These are phyloP conservation scores for Scutellaria minor DNA, from an alignment of 257 asterid species.

Conservation along the genomic window DNA sequence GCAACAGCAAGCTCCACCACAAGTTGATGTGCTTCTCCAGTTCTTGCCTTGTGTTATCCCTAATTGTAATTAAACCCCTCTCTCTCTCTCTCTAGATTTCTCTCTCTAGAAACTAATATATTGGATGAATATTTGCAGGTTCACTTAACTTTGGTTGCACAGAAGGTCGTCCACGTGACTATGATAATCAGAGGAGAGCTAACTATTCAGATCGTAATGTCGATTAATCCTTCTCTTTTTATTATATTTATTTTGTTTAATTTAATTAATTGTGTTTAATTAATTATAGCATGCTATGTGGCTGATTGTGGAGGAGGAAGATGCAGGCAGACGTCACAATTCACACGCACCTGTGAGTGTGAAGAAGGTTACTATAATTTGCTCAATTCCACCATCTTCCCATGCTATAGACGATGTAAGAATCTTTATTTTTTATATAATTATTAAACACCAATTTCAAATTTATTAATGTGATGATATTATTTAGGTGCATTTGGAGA, in stretches of 20 bases:
- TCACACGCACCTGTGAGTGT: slow-evolving; percentile 56
- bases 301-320: slow-evolving; percentile 76
- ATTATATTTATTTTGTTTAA: not conserved
- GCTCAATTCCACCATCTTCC: slow-evolving; percentile 59
- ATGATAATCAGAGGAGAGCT: slow-evolving; percentile 29
- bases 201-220: slow-evolving; percentile 61
- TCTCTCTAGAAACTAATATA: no score
- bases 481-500: slow-evolving; percentile 64
- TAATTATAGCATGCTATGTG: slow-evolving; percentile 53
- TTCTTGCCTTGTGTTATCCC: slow-evolving; percentile 82
- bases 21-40: slow-evolving; percentile 35
- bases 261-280: not conserved
- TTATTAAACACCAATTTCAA: no score
- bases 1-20: slow-evolving; percentile 53
- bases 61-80: slow-evolving; percentile 46
- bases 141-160: slow-evolving; percentile 51
- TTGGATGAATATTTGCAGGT: slow-evolving; percentile 41
- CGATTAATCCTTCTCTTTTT: not conserved
- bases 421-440: no score
- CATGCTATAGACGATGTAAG: slow-evolving; percentile 74
- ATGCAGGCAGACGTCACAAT: slow-evolving; percentile 54
- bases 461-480: not conserved
- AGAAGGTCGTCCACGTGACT: slow-evolving; percentile 42
- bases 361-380: slow-evolving; percentile 62
- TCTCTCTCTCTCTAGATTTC: not conserved